Base-by-base conservation (phyloP, 129 eudicot species). In the Cynara cardunculus region DNA sequence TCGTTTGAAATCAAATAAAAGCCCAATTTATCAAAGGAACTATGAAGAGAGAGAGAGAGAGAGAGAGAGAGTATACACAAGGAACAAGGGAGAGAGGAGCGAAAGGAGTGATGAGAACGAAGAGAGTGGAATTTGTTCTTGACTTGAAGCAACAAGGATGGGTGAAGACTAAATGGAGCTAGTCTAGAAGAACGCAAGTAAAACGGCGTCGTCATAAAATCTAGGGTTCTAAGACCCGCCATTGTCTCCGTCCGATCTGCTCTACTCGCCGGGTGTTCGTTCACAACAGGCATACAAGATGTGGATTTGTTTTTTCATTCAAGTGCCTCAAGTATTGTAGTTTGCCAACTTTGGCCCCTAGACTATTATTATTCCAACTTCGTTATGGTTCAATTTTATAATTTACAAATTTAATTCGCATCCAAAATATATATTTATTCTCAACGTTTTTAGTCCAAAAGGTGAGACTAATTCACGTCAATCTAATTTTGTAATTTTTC, bases 161-260 rank as follows among this genome's bases (percentile, higher is more conserved):
- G 87, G 71, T 82, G 87, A 83, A 85, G 82, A 21, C 83, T 76
- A 53, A 81, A 53, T 31, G 81, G 61, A 87, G 90, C 53, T 84
- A 67, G 30, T 24, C 59, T 25, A 5, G 73, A 30, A 49, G 69
- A 82, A 21, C 83, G 83, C 62, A 79, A 74, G 79, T 86, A 59
- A 71, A 82, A 62, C 25, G 94, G 88, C 19, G 84, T 75, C n/a
- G 85, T 78, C 83, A 84, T 73, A 4, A 78, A 69, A 79, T 81
- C 76, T 68, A 90, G 90, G 86, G 89, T 77, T 81, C 81, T 87
- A 27, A 73, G 35, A 56, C 75, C 76, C 11, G 39, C 82, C 25
- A 26, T 71, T 26, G 74, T 37, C 86, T 62, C 74, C 82, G 34
- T 56, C 30, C 16, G 59, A 59, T 75, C 79, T 59, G 22, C 30